Percentiles rank a stretch among this genome's conserved stretches.
These are phyloP conservation scores for Camellia oleifera DNA, from an alignment of 179 eudicot genomes.

Conservation along the genomic window DNA sequence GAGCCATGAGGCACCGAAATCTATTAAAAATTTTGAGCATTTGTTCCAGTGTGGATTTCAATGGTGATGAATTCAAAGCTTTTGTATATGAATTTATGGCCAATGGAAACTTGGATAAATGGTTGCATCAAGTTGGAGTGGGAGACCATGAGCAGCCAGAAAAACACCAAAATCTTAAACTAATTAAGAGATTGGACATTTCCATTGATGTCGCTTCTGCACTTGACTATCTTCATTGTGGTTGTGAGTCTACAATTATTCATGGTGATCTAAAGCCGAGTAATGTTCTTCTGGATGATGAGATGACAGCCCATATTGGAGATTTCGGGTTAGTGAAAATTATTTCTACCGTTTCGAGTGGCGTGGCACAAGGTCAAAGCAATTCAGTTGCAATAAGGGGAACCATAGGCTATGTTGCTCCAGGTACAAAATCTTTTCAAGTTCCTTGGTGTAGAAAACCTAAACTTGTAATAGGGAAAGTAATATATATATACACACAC, in stretches of 20 bases:
- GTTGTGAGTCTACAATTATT: neutral
- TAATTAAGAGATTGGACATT: neutral
- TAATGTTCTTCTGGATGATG: neutral
- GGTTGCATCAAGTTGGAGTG: neutral
- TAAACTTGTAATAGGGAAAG: no score
- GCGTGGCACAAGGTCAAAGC: neutral
- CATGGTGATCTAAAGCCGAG: neutral
- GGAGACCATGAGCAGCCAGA: neutral
- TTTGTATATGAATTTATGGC: neutral
- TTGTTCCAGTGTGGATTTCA: constrained; percentile 3
- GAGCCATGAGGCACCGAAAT: constrained; percentile 1
- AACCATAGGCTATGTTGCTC: neutral
- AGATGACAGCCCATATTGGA: neutral
- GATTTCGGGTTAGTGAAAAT: neutral
- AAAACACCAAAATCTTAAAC: neutral
- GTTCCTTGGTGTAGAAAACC: no score
- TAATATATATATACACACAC: no score
- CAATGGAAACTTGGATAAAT: constrained; percentile 18
- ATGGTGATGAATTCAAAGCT: constrained; percentile 7
- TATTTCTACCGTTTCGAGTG: neutral
- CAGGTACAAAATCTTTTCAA: neutral
- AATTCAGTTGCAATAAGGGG: neutral
- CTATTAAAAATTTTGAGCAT: constrained; percentile 1
- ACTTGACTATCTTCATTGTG: neutral
- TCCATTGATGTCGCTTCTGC: constrained; percentile 14